These are phyloP conservation scores for Mytilinidion resinicola DNA, from an alignment of 495 filamentous ascomycete species.

Conservation along the genomic window DNA sequence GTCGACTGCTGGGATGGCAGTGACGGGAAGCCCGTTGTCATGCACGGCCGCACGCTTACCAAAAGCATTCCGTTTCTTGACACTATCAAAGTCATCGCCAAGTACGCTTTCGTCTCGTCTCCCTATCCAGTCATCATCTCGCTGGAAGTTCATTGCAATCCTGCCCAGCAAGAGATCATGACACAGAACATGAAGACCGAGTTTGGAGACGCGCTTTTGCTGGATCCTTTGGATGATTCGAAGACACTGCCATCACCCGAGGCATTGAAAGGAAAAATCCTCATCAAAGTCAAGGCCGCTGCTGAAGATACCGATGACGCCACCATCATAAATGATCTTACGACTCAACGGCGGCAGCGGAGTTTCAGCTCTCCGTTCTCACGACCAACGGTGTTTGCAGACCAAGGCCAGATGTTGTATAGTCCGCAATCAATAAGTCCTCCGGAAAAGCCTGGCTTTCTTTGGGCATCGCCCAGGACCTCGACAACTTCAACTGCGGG, in stretches of 20 bases:
- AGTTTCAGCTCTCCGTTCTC: constrained; percentile 65
- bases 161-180: constrained; percentile 79
- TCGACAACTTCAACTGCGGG: constrained; percentile 42
- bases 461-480: constrained; percentile 43
- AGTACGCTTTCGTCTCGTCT: constrained; percentile 80
- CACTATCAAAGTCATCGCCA: constrained; percentile 84
- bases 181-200: constrained; percentile 80
- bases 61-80: constrained; percentile 79
- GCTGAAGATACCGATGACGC: constrained; percentile 33
- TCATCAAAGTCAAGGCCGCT: constrained; percentile 87
- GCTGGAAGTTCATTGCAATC: constrained; percentile 87
- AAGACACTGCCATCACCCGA: constrained; percentile 74
- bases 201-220: constrained; percentile 71
- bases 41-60: constrained; percentile 84
- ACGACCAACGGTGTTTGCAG: constrained; percentile 43
- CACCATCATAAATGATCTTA: constrained; percentile 7
- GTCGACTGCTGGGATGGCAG: constrained; percentile 96
- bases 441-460: constrained; percentile 35
- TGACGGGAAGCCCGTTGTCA: constrained; percentile 78
- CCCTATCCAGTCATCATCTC: constrained; percentile 86
- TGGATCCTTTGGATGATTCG: constrained; percentile 54
- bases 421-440: constrained; percentile 45
- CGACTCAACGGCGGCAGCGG: constrained; percentile 60
- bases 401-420: constrained; percentile 46
- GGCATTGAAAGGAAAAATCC: constrained; percentile 70